Evolutionary conservation across 495 filamentous ascomycete species (phyloP), one percentile per base, ranked within the genome.

Genomic region (Lasiosphaeriaceae sp.): DNA sequence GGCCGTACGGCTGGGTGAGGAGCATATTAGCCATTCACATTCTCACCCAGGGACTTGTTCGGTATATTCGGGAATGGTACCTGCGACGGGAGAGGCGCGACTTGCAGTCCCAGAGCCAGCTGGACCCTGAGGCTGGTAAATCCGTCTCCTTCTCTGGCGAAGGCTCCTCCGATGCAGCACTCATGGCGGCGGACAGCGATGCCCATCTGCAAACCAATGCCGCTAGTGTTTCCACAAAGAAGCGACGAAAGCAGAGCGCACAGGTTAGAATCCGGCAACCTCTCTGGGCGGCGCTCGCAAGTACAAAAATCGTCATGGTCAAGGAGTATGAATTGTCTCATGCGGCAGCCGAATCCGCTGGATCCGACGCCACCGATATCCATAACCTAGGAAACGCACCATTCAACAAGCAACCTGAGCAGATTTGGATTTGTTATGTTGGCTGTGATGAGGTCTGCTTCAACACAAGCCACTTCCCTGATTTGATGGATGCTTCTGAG

Each of bases 221-320:
- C 11, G 58, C 62, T 3, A 68, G 68, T 24, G 62, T 75, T 51
- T 71, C 74, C 9, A 85, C 82, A 43, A 94, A 95, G 73, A 94
- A 90, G 77, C 89, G 88, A 71, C 82, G 86, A 69, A 90, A 90
- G 73, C 90, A 96, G 71, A 92, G 88, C 56, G 90, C 89, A 46
- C 89, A 90, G 69, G 90, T 96, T 51, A 79, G 92, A 67, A 92
- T 89, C 64, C 84, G 88, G 54, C 92, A 97, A 75, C 92, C 92
- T 44, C 84, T 97, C 52, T 97, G 92, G 92, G 90, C 92, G 52
- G 92, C 92, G 11, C 83, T 96, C 57, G 92, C 92, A 24, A 94
- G 90, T 70, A 95, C 90, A 53, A 97, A 96, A 72, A 91, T 96
- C 62, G 92, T 92, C 45, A 87, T 96, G 65, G 84, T 92, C 66